Conservation (phyloP, 148 eudicot genomes). For the Rhododendron ferrugineum region DNA sequence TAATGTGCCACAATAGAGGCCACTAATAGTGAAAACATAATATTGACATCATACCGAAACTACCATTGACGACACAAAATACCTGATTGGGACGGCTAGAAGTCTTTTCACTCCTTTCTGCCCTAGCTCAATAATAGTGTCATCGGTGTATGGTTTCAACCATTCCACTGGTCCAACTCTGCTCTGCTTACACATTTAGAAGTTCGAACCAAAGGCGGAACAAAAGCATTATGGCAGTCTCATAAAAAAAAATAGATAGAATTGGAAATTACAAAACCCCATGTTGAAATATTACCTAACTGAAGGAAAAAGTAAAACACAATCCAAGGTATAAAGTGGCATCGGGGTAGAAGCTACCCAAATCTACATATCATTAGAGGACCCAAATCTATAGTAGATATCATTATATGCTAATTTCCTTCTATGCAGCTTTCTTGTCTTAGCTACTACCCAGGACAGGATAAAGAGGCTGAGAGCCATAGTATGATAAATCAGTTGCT, state of each 20-base stretch:
- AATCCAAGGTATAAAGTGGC: not conserved
- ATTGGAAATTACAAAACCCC: not conserved
- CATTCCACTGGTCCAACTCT: conserved; percentile 99
- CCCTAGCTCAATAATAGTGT: conserved; percentile 84
- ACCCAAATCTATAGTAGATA: not conserved
- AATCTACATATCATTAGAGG: not conserved
- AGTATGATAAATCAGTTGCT: too few relatives aligned
- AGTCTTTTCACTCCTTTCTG: conserved; percentile 86
- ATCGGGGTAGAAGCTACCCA: not conserved
- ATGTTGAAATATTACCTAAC: not conserved
- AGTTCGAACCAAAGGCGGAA: not conserved
- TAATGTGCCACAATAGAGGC: not conserved
- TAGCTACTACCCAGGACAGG: too few relatives aligned
- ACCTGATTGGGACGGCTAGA: conserved; percentile 97
- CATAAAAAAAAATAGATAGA: not conserved
- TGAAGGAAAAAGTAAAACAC: not conserved
- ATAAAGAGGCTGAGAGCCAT: too few relatives aligned
- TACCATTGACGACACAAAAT: not conserved
- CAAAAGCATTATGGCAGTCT: conserved; percentile 4
- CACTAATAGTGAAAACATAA: not conserved
- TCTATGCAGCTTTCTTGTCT: too few relatives aligned
- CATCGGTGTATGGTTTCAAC: conserved; percentile 97
- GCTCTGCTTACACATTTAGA: conserved; percentile 51
- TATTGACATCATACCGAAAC: not conserved
- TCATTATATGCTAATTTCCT: not conserved